Evolutionary conservation across 164 flowering plant species (phyloP).

Genomic region (Taxillus chinensis): DNA sequence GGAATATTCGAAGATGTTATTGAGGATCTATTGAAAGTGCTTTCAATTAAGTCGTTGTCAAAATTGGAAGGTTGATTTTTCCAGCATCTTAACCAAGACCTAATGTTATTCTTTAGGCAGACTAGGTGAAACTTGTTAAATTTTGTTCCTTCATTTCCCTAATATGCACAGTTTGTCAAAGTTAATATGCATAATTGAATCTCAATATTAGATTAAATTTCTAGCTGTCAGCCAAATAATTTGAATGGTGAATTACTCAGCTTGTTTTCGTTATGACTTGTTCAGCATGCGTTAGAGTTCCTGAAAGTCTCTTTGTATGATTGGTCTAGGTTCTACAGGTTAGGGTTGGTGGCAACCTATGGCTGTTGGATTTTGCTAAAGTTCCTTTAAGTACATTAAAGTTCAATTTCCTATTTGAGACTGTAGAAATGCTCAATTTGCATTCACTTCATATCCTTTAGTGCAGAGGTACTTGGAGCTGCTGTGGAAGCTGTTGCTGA

Average conservation of each 20-base stretch:
- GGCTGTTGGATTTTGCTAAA: not conserved
- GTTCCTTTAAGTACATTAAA: not conserved
- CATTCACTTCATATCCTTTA: conserved; percentile 2
- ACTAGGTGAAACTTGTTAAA: not conserved
- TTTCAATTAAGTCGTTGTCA: conserved; percentile 67
- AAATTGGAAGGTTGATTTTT: conserved; percentile 65
- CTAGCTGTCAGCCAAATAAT: too few relatives aligned
- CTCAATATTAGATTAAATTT: too few relatives aligned
- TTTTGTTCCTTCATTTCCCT: not conserved
- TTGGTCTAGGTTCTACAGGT: too few relatives aligned
- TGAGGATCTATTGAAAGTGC: conserved; percentile 60
- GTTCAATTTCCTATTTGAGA: not conserved
- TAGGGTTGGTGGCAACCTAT: too few relatives aligned
- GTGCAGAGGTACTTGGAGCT: conserved; percentile 59
- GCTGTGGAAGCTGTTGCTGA: conserved; percentile 67
- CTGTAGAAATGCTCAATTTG: not conserved
- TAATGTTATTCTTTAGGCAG: not conserved
- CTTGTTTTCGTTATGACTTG: too few relatives aligned
- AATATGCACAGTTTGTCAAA: too few relatives aligned
- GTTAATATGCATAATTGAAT: too few relatives aligned
- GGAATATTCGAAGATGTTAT: conserved; percentile 66
- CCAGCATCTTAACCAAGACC: not conserved
- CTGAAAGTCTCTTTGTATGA: too few relatives aligned
- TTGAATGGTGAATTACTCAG: too few relatives aligned
- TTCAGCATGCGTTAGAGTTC: too few relatives aligned